phyloP scores from a whole-genome alignment of 345 rosid species.

The Gossypium thurberi region DNA sequence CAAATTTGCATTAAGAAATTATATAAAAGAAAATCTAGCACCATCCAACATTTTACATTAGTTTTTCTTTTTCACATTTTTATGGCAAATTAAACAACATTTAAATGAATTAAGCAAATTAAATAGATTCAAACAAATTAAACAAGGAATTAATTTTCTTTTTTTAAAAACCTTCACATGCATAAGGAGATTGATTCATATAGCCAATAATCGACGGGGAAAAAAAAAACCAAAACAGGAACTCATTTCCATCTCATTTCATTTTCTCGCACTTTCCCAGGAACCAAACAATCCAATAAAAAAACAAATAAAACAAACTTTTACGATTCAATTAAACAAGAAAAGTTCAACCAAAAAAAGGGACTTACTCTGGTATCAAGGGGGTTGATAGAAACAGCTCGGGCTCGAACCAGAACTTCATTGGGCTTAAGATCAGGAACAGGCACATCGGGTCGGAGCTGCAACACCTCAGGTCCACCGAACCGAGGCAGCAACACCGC shows the following conservation, averaged over 20 bases:
- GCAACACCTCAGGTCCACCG: slow-evolving; percentile 86
- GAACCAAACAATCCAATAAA: neutral
- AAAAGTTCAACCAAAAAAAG: neutral
- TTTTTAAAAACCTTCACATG: neutral
- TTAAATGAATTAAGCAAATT: neutral
- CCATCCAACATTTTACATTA: neutral
- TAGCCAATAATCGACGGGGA: neutral
- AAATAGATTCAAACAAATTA: neutral
- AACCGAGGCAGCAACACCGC: slow-evolving; percentile 81
- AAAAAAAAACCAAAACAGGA: neutral
- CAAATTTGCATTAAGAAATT: neutral
- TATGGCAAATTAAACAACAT: neutral
- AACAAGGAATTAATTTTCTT: neutral
- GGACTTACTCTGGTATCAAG: slow-evolving; percentile 81
- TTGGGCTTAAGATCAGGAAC: slow-evolving; percentile 71
- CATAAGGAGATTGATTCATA: neutral
- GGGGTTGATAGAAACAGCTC: slow-evolving; percentile 87
- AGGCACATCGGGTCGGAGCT: slow-evolving; percentile 60
- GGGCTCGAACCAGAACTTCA: slow-evolving; percentile 78
- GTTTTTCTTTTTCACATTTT: neutral
- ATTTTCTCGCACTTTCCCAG: neutral
- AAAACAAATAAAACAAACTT: neutral
- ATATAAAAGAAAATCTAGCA: neutral
- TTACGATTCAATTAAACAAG: neutral
- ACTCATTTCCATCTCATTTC: neutral